phyloP scores from a whole-genome alignment of 1,284 basidiomycete species.

The Malassezia cuniculi region DNA sequence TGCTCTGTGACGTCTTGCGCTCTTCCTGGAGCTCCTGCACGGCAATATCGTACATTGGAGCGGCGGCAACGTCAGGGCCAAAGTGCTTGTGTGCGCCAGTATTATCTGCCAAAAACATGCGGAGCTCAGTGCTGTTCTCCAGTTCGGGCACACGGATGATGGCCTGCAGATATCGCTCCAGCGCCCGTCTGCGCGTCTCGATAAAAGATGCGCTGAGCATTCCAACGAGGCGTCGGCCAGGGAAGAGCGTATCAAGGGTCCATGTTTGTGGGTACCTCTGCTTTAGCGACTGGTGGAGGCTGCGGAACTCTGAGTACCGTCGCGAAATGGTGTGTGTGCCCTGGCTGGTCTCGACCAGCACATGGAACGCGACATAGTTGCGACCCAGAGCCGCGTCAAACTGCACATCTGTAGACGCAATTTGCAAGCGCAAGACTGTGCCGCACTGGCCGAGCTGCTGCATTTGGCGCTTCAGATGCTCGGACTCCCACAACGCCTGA shows the following conservation, averaged over 20 bases:
- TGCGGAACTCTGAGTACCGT: conserved; percentile 85
- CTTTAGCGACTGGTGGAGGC: conserved; percentile 68
- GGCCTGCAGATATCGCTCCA: conserved; percentile 80
- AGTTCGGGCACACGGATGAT: conserved; percentile 16
- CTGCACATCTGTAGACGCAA: too few relatives aligned
- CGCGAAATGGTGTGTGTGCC: conserved; percentile 54
- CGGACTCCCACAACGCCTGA: conserved; percentile 63
- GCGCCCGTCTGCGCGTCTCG: conserved; percentile 60
- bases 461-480: conserved; percentile 48
- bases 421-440: too few relatives aligned
- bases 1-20: background rate
- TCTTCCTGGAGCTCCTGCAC: conserved; percentile 15
- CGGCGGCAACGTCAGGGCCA: background rate
- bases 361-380: conserved; percentile 47
- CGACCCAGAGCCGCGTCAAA: conserved; percentile 47
- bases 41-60: conserved; percentile 27
- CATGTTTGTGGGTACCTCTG: conserved; percentile 48
- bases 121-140: conserved; percentile 61
- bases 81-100: too few relatives aligned
- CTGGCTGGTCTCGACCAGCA: conserved; percentile 54
- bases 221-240: conserved; percentile 26
- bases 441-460: background rate
- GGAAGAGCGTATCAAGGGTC: conserved; percentile 25
- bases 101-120: conserved; percentile 61
- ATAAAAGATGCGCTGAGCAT: conserved; percentile 47